Base-by-base conservation (phyloP, 768 basidiomycete genomes). In the Mycena vulgaris region DNA sequence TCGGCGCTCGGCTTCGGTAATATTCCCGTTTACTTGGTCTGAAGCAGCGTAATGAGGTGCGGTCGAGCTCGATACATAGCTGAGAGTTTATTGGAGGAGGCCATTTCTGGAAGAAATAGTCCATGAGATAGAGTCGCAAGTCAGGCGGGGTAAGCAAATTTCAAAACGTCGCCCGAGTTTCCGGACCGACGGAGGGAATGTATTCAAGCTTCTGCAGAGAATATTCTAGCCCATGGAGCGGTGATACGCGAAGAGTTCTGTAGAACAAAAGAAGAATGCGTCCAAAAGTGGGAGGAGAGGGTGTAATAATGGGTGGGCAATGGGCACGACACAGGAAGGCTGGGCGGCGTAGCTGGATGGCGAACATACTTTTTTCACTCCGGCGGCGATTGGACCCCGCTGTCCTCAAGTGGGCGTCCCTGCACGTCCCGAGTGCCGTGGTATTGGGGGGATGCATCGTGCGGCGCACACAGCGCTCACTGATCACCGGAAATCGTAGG, bases 171-270 rank as follows among this genome's bases (percentile, higher is more conserved):
- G n/a, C n/a, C n/a, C n/a, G n/a, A n/a, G n/a, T n/a, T n/a, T n/a
- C n/a, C 48, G 37, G 37, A 23, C 28, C 62, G 25, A 30, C n/a
- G 21, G 35, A 45, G 1, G 28, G 35, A 49, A 51, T 62, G 47
- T 51, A 62, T 52, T 39, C 31, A 49, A 40, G 14, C 19, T 66
- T 66, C 64, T 57, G 42, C 17, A n/a, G 63, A 66, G 64, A 66
- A 57, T 66, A 48, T 66, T 66, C 64, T 66, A 58, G 64, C 13
- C 55, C n/a, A n/a, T n/a, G n/a, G n/a, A n/a, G n/a, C n/a, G n/a
- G n/a, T n/a, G n/a, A 51, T 21, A 13, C 30, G 19, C 61, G 49
- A 40, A 42, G 39, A 31, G 23, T 51, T 63, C 63, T 45, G 52
- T 64, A 62, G 52, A 64, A 64, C 53, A 55, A 53, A 42, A 30